Percentiles rank a stretch among this genome's conserved stretches.
phyloP scores from a whole-genome alignment of 2,329 filamentous ascomycete species.

The Neofusicoccum sp. region DNA sequence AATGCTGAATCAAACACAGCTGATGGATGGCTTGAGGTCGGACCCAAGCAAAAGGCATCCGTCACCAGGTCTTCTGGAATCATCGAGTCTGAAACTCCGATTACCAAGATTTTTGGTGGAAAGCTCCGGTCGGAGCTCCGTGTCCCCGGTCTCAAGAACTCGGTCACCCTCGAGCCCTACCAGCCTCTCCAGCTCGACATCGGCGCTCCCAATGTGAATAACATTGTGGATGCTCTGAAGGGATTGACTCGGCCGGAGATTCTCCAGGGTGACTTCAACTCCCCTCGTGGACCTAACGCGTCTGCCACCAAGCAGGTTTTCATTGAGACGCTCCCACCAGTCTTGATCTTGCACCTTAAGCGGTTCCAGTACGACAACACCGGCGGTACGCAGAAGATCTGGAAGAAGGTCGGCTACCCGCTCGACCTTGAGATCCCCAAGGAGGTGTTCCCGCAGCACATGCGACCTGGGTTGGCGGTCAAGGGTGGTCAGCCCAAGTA shows the following conservation, averaged over 20 bases:
- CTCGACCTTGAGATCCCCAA: conserved; percentile 90
- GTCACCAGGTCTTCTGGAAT: conserved; percentile 83
- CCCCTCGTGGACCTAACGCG: conserved; percentile 71
- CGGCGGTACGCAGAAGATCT: conserved; percentile 91
- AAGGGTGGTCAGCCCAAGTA: conserved; percentile 77
- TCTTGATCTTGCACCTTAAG: conserved; percentile 92
- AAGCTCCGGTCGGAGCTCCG: conserved; percentile 85
- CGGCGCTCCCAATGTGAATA: conserved; percentile 78
- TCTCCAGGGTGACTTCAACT: conserved; percentile 80
- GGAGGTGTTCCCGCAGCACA: conserved; percentile 78
- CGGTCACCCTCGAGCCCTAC: conserved; percentile 89
- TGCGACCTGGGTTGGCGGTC: conserved; percentile 62
- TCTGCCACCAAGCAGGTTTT: conserved; percentile 90
- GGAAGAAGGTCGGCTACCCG: conserved; percentile 96
- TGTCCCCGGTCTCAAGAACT: conserved; percentile 82
- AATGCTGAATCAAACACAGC: conserved; percentile 44
- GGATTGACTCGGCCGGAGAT: conserved; percentile 80
- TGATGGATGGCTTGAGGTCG: conserved; percentile 89
- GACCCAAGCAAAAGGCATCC: conserved; percentile 82
- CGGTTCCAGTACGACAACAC: conserved; percentile 93
- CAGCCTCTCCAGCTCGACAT: conserved; percentile 95
- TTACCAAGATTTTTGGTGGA: conserved; percentile 93
- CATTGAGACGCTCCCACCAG: conserved; percentile 85
- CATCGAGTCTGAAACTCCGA: conserved; percentile 70
- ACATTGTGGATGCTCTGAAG: conserved; percentile 87